A percentile compares a stretch with the other conserved stretches of the same genome.
Evolutionary conservation across 495 filamentous ascomycete species (phyloP).

Genomic region (Thermochaetoides thermophila): DNA sequence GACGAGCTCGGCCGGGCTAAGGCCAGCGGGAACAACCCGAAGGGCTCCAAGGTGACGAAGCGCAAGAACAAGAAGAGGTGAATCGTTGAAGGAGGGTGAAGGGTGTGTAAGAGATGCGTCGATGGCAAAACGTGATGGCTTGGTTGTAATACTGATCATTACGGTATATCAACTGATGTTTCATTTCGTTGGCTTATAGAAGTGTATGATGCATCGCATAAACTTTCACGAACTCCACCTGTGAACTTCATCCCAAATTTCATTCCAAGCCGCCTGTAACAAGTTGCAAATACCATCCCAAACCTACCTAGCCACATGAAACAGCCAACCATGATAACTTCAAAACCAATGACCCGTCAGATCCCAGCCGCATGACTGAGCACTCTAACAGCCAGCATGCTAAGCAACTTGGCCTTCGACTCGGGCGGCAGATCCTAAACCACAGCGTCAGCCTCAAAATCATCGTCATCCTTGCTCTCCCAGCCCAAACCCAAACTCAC

Average conservation of each 20-base stretch:
- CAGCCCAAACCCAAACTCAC: constrained; percentile 9
- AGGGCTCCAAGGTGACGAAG: constrained; percentile 28
- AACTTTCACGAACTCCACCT: too few species aligned
- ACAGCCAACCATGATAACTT: background rate
- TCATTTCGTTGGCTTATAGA: too few species aligned
- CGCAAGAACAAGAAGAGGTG: constrained; percentile 34
- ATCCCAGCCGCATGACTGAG: constrained; percentile 42
- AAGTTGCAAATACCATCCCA: constrained; percentile 3
- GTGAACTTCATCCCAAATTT: too few species aligned
- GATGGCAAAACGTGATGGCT: too few species aligned
- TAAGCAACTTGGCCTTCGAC: constrained; percentile 64
- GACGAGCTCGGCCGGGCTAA: constrained; percentile 28
- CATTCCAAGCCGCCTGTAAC: too few species aligned
- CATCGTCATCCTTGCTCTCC: background rate
- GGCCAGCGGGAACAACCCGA: constrained; percentile 26
- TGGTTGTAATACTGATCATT: too few species aligned
- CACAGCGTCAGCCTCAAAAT: constrained; percentile 1
- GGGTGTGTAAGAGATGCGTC: too few species aligned
- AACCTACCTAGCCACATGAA: background rate
- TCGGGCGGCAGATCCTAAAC: constrained; percentile 54
- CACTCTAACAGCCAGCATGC: constrained; percentile 58
- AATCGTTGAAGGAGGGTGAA: too few species aligned
- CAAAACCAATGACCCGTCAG: constrained; percentile 7
- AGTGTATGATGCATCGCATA: too few species aligned
- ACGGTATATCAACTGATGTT: too few species aligned